Evolutionary conservation across 768 basidiomycete genomes (phyloP).

Genomic region (Hygrocybe punicea): DNA sequence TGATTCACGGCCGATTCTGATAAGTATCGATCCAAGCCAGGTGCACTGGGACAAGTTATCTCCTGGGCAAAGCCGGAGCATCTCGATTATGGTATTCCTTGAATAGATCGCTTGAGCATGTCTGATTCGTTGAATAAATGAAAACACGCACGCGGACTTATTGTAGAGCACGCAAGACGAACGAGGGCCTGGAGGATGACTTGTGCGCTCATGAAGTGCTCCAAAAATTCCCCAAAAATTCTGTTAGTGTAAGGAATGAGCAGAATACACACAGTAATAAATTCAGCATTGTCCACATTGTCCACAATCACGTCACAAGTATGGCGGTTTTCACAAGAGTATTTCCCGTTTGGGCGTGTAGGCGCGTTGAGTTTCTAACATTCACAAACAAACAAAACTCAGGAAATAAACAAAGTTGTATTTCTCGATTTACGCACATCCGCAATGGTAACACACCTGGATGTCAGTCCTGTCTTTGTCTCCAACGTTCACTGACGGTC

Average conservation of each 20-base stretch:
- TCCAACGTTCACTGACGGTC: background rate
- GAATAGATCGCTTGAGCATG: background rate
- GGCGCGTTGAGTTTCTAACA: no score
- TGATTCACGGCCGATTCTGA: slow-evolving; percentile 30
- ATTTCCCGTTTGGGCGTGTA: no score
- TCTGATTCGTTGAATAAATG: background rate
- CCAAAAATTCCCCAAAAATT: no score
- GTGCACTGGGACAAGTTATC: slow-evolving; percentile 41
- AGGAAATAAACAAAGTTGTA: no score
- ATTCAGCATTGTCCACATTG: no score
- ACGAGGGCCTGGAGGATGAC: slow-evolving; percentile 39
- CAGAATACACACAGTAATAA: no score
- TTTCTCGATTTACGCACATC: no score
- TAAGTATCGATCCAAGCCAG: slow-evolving; percentile 39
- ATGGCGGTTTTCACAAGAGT: no score
- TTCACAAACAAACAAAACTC: no score
- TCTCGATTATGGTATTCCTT: slow-evolving; percentile 39
- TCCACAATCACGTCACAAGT: no score
- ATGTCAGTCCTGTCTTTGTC: slow-evolving; percentile 35
- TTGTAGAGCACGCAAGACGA: slow-evolving; percentile 31
- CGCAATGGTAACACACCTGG: slow-evolving; percentile 47
- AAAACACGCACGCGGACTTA: slow-evolving; percentile 33
- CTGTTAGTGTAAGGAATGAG: no score
- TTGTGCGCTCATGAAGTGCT: no score
- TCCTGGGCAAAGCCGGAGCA: slow-evolving; percentile 42